Evolutionary conservation across 495 filamentous ascomycete species (phyloP).

Genomic region (Penicillium canescens): DNA sequence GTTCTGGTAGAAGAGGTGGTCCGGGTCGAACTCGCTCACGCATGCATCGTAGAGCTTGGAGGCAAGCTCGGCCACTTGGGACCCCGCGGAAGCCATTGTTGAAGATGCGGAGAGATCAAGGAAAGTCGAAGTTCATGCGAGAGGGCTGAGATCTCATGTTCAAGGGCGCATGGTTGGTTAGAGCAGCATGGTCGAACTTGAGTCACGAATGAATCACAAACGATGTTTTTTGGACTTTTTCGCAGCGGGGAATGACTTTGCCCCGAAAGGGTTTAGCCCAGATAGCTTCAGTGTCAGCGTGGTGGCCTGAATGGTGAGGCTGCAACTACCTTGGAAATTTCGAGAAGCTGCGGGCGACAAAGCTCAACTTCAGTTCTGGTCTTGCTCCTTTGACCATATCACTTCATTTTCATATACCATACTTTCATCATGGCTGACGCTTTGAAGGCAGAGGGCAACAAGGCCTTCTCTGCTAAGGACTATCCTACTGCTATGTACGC

Average conservation of each 20-base stretch:
- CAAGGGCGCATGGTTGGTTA: constrained; percentile 26
- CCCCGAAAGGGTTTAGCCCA: constrained; percentile 29
- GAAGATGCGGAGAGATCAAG: constrained; percentile 17
- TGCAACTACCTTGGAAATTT: constrained; percentile 43
- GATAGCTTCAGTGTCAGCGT: constrained; percentile 21
- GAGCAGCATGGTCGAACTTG: constrained; percentile 21
- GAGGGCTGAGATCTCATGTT: constrained; percentile 20
- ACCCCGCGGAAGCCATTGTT: constrained; percentile 37
- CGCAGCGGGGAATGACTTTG: constrained; percentile 25
- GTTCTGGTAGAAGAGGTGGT: constrained; percentile 64
- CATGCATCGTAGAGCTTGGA: constrained; percentile 48
- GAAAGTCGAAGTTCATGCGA: constrained; percentile 19
- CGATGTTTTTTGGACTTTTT: constrained; percentile 33
- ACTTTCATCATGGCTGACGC: constrained; percentile 50
- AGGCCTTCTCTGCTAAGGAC: constrained; percentile 94
- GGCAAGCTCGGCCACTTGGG: constrained; percentile 40
- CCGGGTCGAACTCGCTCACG: constrained; percentile 36
- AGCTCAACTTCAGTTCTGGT: constrained; percentile 20
- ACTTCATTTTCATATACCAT: constrained; percentile 1
- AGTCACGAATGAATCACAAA: constrained; percentile 26
- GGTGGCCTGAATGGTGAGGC: constrained; percentile 31
- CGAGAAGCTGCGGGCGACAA: constrained; percentile 41
- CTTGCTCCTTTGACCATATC: constrained; percentile 7
- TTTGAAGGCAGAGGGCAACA: constrained; percentile 96
- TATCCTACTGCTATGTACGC: constrained; percentile 93